Evolutionary conservation across 176 grass and related monocot species (phyloP).

Genomic region (Thalia dealbata): DNA sequence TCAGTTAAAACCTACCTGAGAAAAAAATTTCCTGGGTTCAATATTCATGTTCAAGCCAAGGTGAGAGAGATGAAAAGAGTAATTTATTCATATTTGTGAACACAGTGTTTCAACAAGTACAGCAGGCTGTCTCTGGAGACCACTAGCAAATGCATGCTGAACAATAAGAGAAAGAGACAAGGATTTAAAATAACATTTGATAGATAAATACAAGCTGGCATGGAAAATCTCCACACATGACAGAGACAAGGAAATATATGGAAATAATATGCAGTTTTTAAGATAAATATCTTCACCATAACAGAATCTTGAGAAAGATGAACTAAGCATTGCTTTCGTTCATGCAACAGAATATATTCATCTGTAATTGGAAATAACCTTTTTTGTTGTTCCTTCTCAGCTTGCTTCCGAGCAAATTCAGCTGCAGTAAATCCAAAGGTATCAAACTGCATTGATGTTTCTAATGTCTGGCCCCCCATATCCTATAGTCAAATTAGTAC

Average conservation of each 20-base stretch:
- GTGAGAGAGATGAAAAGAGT: too few species aligned
- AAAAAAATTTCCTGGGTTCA: too few species aligned
- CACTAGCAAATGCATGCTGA: not conserved
- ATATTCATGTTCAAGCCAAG: too few species aligned
- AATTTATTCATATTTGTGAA: not conserved
- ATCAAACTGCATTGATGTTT: constrained; percentile 88
- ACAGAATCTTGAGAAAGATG: not conserved
- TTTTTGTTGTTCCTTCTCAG: constrained; percentile 69
- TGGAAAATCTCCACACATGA: not conserved
- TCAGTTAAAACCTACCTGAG: too few species aligned
- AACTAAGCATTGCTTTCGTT: not conserved
- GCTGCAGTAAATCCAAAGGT: constrained; percentile 91
- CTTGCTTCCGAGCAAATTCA: constrained; percentile 67
- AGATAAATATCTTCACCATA: not conserved
- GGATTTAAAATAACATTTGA: not conserved
- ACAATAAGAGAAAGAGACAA: not conserved
- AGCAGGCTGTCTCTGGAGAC: not conserved
- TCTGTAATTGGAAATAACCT: constrained; percentile 32
- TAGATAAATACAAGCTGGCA: not conserved
- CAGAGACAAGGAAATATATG: not conserved
- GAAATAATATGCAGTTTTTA: not conserved
- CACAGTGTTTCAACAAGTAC: not conserved
- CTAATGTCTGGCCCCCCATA: constrained; percentile 76
- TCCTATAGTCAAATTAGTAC: constrained; percentile 34
- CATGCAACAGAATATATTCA: not conserved